Evolutionary conservation across 2,329 filamentous ascomycete genomes (phyloP), one percentile per base, ranked within the genome.

Genomic region (Pestalotiopsis sp.): DNA sequence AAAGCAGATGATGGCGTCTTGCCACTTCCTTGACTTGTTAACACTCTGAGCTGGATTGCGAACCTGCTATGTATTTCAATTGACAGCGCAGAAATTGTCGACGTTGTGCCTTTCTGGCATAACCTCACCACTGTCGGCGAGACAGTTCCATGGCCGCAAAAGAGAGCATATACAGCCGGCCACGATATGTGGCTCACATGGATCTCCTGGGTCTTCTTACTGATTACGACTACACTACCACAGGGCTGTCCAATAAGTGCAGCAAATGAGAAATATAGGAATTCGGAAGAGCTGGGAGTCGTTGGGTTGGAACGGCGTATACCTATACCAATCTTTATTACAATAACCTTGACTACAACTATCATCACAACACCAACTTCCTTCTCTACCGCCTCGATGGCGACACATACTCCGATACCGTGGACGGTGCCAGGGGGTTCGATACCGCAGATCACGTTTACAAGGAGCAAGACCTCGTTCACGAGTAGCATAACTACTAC

Each of bases 331-430:
- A 23, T 65, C 41, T 14, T 40, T 65, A 45, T 65, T 40, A 65
- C 62, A 23, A 52, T 65, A 17, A 65, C 38, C 3, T 38, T 56
- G 27, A 65, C 62, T 40, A 65, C 62, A n/a, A 65, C 62, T 52
- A 23, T 65, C 38, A 23, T 20, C 23, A 13, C 13, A 13, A 9
- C 23, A 36, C 62, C 62, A 14, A 27, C 40, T 49, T 27, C 12
- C 9, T 23, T n/a, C 20, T n/a, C 45, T 9, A 20, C 60, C 27
- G 20, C 38, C 38, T 20, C 60, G n/a, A 63, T 38, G 38, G 2
- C 60, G 11, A 20, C 60, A 12, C 38, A 65, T 52, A 65, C 62
- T 2, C 62, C 62, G 4, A 52, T 65, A 49, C 62, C 38, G 6
- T 38, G 57, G 57, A 59, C 57, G 12, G 57, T 59, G 27, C 57